Evolutionary conservation across 2,329 filamentous ascomycete genomes (phyloP).

Genomic region (Raffaelea deltoideospora): DNA sequence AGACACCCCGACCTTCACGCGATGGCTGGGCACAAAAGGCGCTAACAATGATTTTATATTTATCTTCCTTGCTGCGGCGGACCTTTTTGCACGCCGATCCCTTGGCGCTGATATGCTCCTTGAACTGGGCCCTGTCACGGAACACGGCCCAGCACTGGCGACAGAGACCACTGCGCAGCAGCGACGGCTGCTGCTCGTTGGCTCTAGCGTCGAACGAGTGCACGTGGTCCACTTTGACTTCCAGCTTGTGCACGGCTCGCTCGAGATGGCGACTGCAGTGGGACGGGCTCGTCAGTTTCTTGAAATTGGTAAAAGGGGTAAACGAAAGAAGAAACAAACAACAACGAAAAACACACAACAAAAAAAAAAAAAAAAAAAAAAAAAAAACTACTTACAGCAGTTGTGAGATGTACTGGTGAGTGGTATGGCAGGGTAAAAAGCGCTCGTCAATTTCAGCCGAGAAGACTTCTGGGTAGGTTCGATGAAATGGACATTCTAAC

Average conservation of each 20-base stretch:
- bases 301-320: not conserved
- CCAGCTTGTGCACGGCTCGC: constrained; percentile 16
- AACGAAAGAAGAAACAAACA: constrained; percentile 1
- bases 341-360: not conserved
- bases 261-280: constrained; percentile 16
- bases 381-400: constrained; percentile 15
- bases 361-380: not conserved
- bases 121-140: constrained; percentile 11
- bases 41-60: constrained; percentile 13
- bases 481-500: constrained; percentile 12
- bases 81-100: constrained; percentile 10
- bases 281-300: too few species aligned
- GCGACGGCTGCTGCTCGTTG: constrained; percentile 6
- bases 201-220: constrained; percentile 15
- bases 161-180: constrained; percentile 17
- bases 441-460: constrained; percentile 13
- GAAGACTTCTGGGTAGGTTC: constrained; percentile 9
- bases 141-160: constrained; percentile 17
- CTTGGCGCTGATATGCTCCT: constrained; percentile 11
- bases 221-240: constrained; percentile 10
- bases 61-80: constrained; percentile 16
- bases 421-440: constrained; percentile 17
- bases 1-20: too few species aligned
- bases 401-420: constrained; percentile 18
- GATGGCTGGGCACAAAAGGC: constrained; percentile 9